Conservation (phyloP, 2,329 filamentous ascomycete species). For the Colletotrichum caudatum region DNA sequence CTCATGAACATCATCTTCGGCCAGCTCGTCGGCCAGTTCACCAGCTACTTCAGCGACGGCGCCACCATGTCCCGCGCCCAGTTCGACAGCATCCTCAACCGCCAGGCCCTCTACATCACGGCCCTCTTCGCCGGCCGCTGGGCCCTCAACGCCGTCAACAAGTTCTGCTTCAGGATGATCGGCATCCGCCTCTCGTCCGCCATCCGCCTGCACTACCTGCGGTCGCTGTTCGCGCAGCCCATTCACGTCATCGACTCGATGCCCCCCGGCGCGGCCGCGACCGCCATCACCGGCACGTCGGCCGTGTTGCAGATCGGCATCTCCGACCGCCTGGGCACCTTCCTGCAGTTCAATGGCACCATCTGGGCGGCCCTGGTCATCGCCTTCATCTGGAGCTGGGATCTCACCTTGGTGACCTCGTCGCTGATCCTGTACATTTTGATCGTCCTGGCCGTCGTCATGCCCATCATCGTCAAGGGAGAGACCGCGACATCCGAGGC, state of each 20-base stretch:
- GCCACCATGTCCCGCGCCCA: constrained; percentile 44
- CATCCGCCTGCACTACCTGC: constrained; percentile 64
- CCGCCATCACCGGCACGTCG: constrained; percentile 64
- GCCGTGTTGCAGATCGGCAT: constrained; percentile 67
- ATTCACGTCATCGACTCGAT: constrained; percentile 63
- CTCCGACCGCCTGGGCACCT: constrained; percentile 61
- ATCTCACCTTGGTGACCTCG: constrained; percentile 63
- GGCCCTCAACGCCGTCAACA: constrained; percentile 70
- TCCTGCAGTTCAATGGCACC: constrained; percentile 58
- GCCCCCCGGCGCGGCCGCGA: constrained; percentile 63
- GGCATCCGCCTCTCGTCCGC: constrained; percentile 72
- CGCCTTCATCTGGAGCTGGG: constrained; percentile 65
- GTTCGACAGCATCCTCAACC: constrained; percentile 40
- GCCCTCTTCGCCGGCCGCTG: constrained; percentile 78
- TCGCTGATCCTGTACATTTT: constrained; percentile 59
- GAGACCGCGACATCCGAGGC: constrained; percentile 43
- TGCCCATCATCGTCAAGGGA: constrained; percentile 49
- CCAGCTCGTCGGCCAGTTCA: constrained; percentile 48
- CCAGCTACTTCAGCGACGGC: constrained; percentile 45
- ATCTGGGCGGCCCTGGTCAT: constrained; percentile 61
- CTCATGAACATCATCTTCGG: constrained; percentile 55
- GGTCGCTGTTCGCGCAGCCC: constrained; percentile 62
- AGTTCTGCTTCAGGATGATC: constrained; percentile 72
- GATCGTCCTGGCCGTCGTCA: constrained; percentile 46
- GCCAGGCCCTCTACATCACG: constrained; percentile 67